Conservation (phyloP, 1,139 yeast species). For the Sugiyamaella xylanicola region DNA sequence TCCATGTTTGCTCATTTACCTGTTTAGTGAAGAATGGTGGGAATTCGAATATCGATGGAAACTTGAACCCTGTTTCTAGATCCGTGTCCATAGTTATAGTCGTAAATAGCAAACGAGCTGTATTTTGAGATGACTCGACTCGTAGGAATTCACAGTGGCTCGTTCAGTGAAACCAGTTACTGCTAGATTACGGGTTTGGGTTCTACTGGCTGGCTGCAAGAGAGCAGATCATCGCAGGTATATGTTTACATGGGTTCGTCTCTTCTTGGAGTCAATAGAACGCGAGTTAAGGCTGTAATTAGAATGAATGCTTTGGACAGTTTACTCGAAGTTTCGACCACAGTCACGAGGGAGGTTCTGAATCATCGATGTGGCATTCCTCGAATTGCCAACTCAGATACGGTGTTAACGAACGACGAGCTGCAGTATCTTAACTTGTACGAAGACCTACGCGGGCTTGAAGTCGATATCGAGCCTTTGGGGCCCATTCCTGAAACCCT, state of each 20-base stretch:
- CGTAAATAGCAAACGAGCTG: too few relatives aligned
- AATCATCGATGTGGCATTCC: slow-evolving; percentile 30
- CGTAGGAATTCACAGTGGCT: too few relatives aligned
- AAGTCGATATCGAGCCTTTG: slow-evolving; percentile 2
- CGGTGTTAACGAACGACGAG: slow-evolving; percentile 24
- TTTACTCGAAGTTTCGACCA: slow-evolving; percentile 12
- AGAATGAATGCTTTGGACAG: slow-evolving; percentile 20
- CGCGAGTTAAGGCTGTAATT: neutral
- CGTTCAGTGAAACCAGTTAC: too few relatives aligned
- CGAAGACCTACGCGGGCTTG: slow-evolving; percentile 16
- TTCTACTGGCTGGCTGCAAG: neutral
- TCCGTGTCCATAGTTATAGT: neutral
- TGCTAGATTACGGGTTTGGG: neutral
- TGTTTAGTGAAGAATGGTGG: slow-evolving; percentile 94
- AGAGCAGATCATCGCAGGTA: too few relatives aligned
- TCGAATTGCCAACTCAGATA: slow-evolving; percentile 20
- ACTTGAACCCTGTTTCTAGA: slow-evolving; percentile 34
- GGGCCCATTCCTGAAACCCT: neutral
- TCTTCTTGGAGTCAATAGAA: neutral
- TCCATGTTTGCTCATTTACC: slow-evolving; percentile 76
- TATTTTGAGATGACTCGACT: too few relatives aligned
- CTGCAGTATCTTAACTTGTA: slow-evolving; percentile 24
- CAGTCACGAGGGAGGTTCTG: slow-evolving; percentile 15
- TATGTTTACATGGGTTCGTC: too few relatives aligned
- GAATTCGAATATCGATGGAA: slow-evolving; percentile 78